These are phyloP conservation scores for Lachnellula suecica DNA, from an alignment of 2,329 filamentous ascomycete genomes.

Conservation along the genomic window DNA sequence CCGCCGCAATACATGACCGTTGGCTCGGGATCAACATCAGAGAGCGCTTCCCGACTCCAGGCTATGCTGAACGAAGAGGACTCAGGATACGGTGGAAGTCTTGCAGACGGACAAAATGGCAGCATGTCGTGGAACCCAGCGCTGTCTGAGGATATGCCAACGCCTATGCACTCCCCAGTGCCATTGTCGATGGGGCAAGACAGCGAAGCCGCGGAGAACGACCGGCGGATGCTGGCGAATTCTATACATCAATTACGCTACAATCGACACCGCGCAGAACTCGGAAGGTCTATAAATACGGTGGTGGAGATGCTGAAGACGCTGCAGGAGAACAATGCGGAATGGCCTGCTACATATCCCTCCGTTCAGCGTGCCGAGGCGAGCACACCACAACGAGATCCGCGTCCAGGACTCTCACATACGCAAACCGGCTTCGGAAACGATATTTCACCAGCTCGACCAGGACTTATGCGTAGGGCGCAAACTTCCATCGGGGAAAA, in stretches of 20 bases:
- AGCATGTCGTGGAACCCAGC: constrained; percentile 44
- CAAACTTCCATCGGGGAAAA: constrained; percentile 68
- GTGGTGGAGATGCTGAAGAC: constrained; percentile 81
- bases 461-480: constrained; percentile 61
- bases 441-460: constrained; percentile 38
- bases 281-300: constrained; percentile 84
- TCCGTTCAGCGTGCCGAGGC: constrained; percentile 66
- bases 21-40: constrained; percentile 76
- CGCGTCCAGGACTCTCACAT: constrained; percentile 63
- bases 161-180: constrained; percentile 39
- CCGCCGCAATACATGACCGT: constrained; percentile 81
- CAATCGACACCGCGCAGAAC: constrained; percentile 83
- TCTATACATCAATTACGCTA: constrained; percentile 93
- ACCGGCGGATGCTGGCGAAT: constrained; percentile 69
- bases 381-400: constrained; percentile 42
- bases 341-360: constrained; percentile 95
- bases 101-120: constrained; percentile 55
- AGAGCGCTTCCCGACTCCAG: constrained; percentile 78
- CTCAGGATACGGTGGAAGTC: constrained; percentile 87
- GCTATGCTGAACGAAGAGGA: constrained; percentile 75
- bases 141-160: constrained; percentile 46
- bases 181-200: constrained; percentile 19
- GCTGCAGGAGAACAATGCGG: constrained; percentile 83
- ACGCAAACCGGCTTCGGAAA: constrained; percentile 54
- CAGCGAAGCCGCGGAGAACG: constrained; percentile 51